Base-by-base conservation (phyloP, 2,329 filamentous ascomycete genomes). In the Harringtonia lauricola region DNA sequence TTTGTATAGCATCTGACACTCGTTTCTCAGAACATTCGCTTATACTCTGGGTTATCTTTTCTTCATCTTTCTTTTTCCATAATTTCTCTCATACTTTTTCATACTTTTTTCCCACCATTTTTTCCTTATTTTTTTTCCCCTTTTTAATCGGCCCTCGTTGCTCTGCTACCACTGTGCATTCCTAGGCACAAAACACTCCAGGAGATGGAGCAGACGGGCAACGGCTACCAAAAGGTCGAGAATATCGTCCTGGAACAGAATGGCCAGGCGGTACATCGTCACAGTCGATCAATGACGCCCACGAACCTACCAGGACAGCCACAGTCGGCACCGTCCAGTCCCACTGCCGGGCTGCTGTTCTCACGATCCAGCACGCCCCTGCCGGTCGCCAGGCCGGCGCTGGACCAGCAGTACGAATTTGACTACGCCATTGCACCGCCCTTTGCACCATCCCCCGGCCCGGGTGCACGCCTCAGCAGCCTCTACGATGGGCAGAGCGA, bases 401-500 rank as follows among this genome's bases (percentile, higher is more conserved):
- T 41, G 3, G 47, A 49, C 28, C 41, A 45, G 36, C 49, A 47
- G 37, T 21, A 46, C n/a, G 43, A 48, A 9, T 39, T 31, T 14
- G 44, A 48, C 35, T 46, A 40, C 40, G 43, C 44, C 41, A 29
- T 47, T 14, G 35, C 42, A 30, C 38, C 47, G 22, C 35, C 38
- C 8, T 48, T 38, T 41, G 45, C 49, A 10, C 49, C 49, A 3
- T 51, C 47, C 18, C 44, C 47, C 10, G 47, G 49, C 2, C 47
- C 45, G 7, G 44, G 44, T 18, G 37, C 39, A 8, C 49, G 47
- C 3, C 41, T 48, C 18, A 48, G 42, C 41, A 49, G 47, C 15
- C 44, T 51, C 21, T 51, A 47, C 21, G 49, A 49, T 17, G 41
- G 33, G 2, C 45, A 43, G 9, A 41, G 47, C 45, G 47, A 47